A percentile compares a stretch with the other conserved stretches of the same genome.
Evolutionary conservation across 1,284 basidiomycete genomes (phyloP).

Genomic region (Fomitopsis betulina): DNA sequence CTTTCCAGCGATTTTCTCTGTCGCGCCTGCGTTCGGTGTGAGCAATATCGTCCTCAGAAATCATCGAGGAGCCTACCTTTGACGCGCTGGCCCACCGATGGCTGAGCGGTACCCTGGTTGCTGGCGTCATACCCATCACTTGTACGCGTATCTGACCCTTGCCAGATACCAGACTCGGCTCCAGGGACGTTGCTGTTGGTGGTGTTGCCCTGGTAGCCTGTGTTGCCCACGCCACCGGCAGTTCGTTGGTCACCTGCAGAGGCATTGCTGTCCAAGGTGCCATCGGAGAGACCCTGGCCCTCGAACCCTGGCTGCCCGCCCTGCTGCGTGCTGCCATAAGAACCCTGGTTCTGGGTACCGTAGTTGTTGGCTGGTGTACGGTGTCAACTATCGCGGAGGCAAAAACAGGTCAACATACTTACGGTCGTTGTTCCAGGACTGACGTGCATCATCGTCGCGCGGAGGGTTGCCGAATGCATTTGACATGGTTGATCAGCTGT

Average conservation of each 20-base stretch:
- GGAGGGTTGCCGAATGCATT: constrained; percentile 6
- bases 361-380: not conserved
- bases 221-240: constrained; percentile 16
- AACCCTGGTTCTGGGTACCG: not conserved
- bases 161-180: constrained; percentile 2
- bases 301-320: not conserved
- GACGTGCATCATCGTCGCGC: not conserved
- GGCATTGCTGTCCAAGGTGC: constrained; percentile 1
- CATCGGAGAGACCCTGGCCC: not conserved
- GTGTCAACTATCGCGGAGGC: not conserved
- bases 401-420: not conserved
- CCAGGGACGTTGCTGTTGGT: constrained; percentile 17
- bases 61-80: not conserved
- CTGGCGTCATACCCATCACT: constrained; percentile 5
- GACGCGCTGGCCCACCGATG: constrained; percentile 19
- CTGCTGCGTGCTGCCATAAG: not conserved
- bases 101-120: constrained; percentile 9
- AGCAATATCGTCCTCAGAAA: no score
- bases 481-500: not conserved
- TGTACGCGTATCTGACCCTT: not conserved
- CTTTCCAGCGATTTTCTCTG: constrained; percentile 22
- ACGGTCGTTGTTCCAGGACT: constrained; percentile 1
- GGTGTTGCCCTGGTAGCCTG: constrained; percentile 17
- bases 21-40: constrained; percentile 10
- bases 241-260: constrained; percentile 9